Base-by-base conservation (phyloP, 1,139 yeast species). In the Yamadazyma triangularis region DNA sequence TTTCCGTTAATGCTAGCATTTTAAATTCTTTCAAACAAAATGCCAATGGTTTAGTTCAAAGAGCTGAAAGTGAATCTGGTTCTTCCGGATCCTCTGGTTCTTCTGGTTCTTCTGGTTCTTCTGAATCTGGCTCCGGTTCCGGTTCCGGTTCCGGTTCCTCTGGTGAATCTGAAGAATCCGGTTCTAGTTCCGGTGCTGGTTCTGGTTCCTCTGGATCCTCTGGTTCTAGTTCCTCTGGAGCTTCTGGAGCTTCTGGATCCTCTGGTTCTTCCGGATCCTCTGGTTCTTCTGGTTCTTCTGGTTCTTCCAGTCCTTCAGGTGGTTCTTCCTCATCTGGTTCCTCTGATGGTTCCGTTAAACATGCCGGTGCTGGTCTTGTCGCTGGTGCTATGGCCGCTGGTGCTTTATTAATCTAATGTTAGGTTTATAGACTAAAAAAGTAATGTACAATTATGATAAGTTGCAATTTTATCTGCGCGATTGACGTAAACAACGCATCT, bases 111-210 rank as follows among this genome's bases (percentile, higher is more conserved):
- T 32, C 27, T 15, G 29, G 26, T 23, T 23, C 15, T 24, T 31
- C 27, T 30, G 32, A 25, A 24, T 22, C 40, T 25, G 34, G 30
- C 26, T 30, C 22, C 23, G 16, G 27, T 26, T 34, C 21, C 19
- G 31, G 34, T 25, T 24, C 41, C 22, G 38, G 33, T 13, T 34
- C 36, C 27, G 33, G 30, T 18, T 18, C 33, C 30, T 32, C 45
- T 15, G 38, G 36, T 22, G 33, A 32, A 31, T 24, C 38, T 30
- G 16, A 28, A 19, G 24, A 25, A 14, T 27, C 36, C 19, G 34
- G 41, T 25, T 38, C 56, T 24, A 48, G 46, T 19, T 48, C 35
- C 32, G 41, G 51, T 10, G 50, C 48, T 18, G 20, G 20, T 18
- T 18, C 20, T 7, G 6, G 8, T 23, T 38, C 62, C 14, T 28